phyloP scores from a whole-genome alignment of 2,329 filamentous ascomycete species.

The Penicillium fuscoglaucum region DNA sequence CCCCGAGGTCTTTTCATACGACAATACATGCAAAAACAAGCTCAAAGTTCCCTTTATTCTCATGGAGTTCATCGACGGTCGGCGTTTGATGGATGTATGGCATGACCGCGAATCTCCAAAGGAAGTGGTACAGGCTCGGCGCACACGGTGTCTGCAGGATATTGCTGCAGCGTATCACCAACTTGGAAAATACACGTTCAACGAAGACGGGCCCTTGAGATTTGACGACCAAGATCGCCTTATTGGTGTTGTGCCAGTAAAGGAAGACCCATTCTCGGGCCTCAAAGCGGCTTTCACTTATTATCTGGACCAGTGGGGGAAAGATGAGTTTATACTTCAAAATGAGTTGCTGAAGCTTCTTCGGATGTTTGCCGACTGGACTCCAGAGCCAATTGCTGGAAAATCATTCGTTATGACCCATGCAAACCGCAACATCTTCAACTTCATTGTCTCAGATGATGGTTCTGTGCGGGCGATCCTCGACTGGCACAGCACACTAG shows the following conservation, averaged over 20 bases:
- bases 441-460: not conserved
- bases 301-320: not conserved
- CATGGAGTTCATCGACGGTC: constrained; percentile 27
- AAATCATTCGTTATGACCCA: not conserved
- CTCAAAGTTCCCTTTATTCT: constrained; percentile 31
- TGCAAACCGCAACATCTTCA: not conserved
- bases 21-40: constrained; percentile 23
- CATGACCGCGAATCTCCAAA: constrained; percentile 15
- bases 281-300: not conserved
- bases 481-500: not conserved
- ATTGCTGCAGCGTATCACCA: not conserved
- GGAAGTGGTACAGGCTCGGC: not conserved
- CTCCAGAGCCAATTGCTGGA: not conserved
- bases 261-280: not conserved
- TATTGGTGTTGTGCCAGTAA: not conserved
- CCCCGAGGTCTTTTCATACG: constrained; percentile 33
- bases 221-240: not conserved
- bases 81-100: constrained; percentile 30
- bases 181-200: not conserved
- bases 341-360: not conserved
- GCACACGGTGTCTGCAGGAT: not conserved
- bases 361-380: constrained; percentile 2
- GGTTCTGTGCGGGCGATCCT: not conserved
- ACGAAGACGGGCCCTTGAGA: not conserved
- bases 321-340: not conserved